These are phyloP conservation scores for Suillus fuscotomentosus DNA, from an alignment of 768 basidiomycete species.

Conservation along the genomic window DNA sequence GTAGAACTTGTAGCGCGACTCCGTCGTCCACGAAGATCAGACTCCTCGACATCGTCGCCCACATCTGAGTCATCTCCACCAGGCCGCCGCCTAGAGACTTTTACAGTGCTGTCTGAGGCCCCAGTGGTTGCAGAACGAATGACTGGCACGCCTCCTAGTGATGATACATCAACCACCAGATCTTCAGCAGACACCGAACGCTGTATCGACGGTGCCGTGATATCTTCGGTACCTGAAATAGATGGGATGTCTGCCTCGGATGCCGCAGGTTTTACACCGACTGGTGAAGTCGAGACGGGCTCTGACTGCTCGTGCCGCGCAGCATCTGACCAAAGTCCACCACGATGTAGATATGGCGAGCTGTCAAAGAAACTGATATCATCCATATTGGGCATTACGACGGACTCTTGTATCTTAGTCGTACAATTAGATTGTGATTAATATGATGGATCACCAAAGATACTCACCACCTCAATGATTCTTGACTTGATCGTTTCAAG, in stretches of 20 bases:
- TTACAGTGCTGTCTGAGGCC: constrained; percentile 22
- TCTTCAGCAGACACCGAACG: constrained; percentile 33
- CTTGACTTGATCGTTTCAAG: constrained; percentile 85
- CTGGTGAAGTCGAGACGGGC: constrained; percentile 7
- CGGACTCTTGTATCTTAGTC: constrained; percentile 82
- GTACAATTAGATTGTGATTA: constrained; percentile 46
- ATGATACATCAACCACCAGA: constrained; percentile 18
- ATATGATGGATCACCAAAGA: constrained; percentile 1
- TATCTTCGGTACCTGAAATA: constrained; percentile 34
- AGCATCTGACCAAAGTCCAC: constrained; percentile 89
- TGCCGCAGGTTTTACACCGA: constrained; percentile 4
- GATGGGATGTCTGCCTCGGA: constrained; percentile 27
- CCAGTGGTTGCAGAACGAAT: constrained; percentile 22
- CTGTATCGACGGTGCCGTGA: constrained; percentile 13
- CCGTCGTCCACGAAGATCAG: constrained; percentile 16
- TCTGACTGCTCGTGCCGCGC: constrained; percentile 39
- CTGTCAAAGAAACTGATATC: constrained; percentile 97
- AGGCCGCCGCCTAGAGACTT: constrained; percentile 40
- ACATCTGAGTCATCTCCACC: constrained; percentile 37
- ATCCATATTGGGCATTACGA: constrained; percentile 98
- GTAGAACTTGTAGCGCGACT: constrained; percentile 27
- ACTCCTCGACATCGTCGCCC: constrained; percentile 23
- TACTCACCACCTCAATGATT: constrained; percentile 81
- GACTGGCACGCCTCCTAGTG: constrained; percentile 21
- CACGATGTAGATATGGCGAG: constrained; percentile 56